Percentiles rank a stretch among this genome's conserved stretches.
These are phyloP conservation scores for Venturia carpophila DNA, from an alignment of 2,329 filamentous ascomycete genomes.

Conservation along the genomic window DNA sequence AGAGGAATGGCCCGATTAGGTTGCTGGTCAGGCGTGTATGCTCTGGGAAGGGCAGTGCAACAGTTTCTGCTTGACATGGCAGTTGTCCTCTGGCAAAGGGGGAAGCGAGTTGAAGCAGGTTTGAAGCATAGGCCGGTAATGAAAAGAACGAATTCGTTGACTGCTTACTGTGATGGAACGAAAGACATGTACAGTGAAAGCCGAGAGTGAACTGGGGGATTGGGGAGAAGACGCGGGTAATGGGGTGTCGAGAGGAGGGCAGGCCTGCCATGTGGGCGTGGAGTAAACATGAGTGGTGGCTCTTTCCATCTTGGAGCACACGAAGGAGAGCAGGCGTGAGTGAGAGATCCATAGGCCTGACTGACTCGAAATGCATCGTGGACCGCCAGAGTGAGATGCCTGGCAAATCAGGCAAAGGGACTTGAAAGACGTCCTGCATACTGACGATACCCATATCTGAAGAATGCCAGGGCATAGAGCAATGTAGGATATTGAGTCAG, in stretches of 20 bases:
- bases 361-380: too few species aligned
- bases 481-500: too few species aligned
- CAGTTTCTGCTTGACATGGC: constrained; percentile 8
- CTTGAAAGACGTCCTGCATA: too few species aligned
- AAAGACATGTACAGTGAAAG: constrained; percentile 13
- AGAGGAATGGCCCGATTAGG: constrained; percentile 3
- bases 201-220: neutral
- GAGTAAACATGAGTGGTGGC: neutral
- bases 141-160: neutral
- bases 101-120: neutral
- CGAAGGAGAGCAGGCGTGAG: neutral
- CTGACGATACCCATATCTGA: too few species aligned
- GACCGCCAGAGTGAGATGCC: too few species aligned
- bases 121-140: constrained; percentile 5
- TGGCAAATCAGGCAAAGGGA: too few species aligned
- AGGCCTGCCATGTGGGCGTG: constrained; percentile 6
- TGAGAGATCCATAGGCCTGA: too few species aligned
- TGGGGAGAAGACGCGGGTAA: constrained; percentile 1
- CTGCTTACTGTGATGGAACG: constrained; percentile 7
- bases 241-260: neutral
- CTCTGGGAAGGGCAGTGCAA: neutral
- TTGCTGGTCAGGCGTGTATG: neutral
- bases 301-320: neutral
- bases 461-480: too few species aligned
- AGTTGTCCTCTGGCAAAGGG: neutral